phyloP scores from a whole-genome alignment of 2,329 filamentous ascomycete species.

The Fusarium longipes region DNA sequence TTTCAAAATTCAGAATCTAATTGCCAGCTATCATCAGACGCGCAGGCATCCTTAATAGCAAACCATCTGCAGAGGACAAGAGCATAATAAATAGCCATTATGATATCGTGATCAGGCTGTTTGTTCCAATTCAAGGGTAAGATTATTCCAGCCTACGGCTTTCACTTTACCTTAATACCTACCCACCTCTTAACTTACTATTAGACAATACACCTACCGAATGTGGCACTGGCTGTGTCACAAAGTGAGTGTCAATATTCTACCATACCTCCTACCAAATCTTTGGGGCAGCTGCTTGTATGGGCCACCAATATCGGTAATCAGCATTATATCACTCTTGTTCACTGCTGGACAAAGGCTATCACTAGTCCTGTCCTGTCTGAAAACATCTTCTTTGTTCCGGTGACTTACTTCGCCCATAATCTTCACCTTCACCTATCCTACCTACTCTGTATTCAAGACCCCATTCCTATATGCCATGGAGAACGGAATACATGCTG shows the following conservation, averaged over 20 bases:
- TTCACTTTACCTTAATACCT: background rate
- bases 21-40: background rate
- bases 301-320: conserved; percentile 1
- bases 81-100: background rate
- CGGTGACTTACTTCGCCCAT: background rate
- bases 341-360: background rate
- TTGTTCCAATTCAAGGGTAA: background rate
- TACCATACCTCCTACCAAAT: background rate
- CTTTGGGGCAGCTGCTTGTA: conserved; percentile 4
- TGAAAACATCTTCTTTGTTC: background rate
- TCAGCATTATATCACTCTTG: background rate
- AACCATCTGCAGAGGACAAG: background rate
- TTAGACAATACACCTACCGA: background rate
- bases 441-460: background rate
- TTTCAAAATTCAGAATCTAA: conserved; percentile 6
- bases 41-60: background rate
- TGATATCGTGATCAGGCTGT: conserved; percentile 16
- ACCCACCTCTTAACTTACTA: background rate
- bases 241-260: conserved; percentile 3
- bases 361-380: background rate
- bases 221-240: conserved; percentile 8
- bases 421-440: background rate
- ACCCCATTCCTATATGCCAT: background rate
- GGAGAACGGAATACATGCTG: conserved; percentile 10
- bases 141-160: background rate